These are phyloP conservation scores for Porcisia hertigi DNA, from an alignment of 208 protist genomes.

Conservation along the genomic window DNA sequence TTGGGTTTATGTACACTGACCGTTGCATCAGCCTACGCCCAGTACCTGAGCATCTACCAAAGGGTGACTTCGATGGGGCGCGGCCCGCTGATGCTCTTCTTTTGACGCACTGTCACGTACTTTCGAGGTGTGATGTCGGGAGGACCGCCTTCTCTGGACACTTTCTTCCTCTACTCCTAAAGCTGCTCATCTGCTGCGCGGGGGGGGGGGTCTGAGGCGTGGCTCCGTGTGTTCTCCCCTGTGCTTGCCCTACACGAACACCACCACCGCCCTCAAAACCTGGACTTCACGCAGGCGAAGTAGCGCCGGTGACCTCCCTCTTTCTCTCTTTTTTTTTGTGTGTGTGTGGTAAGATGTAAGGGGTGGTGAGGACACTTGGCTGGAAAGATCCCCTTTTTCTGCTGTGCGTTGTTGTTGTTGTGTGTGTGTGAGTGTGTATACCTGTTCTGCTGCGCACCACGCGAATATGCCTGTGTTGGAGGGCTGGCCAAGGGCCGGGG, in stretches of 20 bases:
- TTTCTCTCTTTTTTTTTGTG: neutral
- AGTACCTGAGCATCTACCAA: conserved; percentile 59
- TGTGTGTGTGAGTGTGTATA: neutral
- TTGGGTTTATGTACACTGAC: conserved; percentile 26
- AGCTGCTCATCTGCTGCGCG: neutral
- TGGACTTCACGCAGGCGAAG: neutral
- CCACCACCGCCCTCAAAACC: neutral
- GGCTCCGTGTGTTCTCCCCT: neutral
- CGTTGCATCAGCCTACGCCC: conserved; percentile 32
- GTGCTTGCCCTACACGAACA: no score
- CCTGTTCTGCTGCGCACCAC: neutral
- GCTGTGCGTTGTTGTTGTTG: neutral
- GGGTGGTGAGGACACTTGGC: neutral
- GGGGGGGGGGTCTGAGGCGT: neutral
- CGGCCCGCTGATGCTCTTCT: conserved; percentile 20
- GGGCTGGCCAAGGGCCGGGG: no score
- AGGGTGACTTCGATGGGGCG: conserved; percentile 26
- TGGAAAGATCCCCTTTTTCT: neutral
- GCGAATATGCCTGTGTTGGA: no score
- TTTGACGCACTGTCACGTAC: neutral
- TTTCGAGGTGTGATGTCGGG: neutral
- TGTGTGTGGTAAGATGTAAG: neutral
- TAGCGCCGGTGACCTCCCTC: neutral
- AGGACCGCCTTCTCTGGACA: neutral
- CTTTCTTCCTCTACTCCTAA: neutral